These are phyloP conservation scores for Phialophora chinensis DNA, from an alignment of 2,329 filamentous ascomycete genomes.

Conservation along the genomic window DNA sequence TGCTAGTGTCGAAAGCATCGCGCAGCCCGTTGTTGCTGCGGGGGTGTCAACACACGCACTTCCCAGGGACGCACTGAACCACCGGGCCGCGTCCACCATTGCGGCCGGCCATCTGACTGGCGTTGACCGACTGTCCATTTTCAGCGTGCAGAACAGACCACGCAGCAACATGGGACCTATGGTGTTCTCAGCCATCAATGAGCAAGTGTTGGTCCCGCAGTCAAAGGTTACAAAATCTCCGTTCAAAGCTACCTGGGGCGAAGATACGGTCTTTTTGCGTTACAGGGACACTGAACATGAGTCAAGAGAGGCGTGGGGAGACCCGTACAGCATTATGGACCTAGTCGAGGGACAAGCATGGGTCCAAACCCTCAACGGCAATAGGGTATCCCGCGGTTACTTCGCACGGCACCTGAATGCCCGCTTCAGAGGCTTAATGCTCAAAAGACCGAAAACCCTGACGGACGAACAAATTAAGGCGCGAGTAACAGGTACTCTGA, in stretches of 20 bases:
- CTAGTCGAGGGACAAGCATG: slow-evolving; percentile 6
- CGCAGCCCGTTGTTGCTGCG: no score
- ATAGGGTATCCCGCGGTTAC: slow-evolving; percentile 2
- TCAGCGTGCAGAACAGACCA: not conserved
- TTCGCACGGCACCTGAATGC: not conserved
- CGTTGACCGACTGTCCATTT: slow-evolving; percentile 4
- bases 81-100: no score
- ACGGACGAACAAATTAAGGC: no score
- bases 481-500: no score
- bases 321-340: not conserved
- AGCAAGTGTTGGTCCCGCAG: not conserved
- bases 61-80: no score
- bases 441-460: not conserved
- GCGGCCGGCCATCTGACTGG: not conserved
- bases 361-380: not conserved
- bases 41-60: no score
- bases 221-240: not conserved
- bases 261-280: not conserved
- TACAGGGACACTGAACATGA: not conserved
- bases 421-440: not conserved
- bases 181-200: slow-evolving; percentile 6
- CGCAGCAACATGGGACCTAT: not conserved
- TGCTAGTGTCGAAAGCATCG: no score
- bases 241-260: not conserved
- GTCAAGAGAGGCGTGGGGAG: not conserved